Base-by-base conservation (phyloP, 768 basidiomycete genomes). In the Lentinus tigrinus region DNA sequence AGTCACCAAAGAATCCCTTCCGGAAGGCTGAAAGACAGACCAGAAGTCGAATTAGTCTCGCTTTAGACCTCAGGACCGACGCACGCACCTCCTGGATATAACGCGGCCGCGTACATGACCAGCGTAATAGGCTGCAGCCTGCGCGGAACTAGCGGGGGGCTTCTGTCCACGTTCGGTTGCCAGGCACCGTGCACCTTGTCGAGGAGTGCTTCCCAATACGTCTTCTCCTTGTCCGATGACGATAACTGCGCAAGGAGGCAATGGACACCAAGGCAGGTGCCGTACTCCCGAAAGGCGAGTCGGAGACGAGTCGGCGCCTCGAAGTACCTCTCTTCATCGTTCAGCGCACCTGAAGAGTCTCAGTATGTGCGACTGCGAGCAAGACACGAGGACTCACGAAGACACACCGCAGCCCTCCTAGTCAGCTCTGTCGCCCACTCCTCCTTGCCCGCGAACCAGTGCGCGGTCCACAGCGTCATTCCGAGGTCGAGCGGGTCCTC, bases 401-500 rank as follows among this genome's bases (percentile, higher is more conserved):
- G 64, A 55, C 59, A 62, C 11, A 36, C 31, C 19, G 54, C 46
- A 3, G 69, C 69, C 21, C 62, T 57, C 26, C 60, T 39, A 37
- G 61, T 51, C n/a, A 69, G 57, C 40, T 55, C 57, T 14, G 54
- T 64, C 8, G 66, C 69, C 69, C 66, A 67, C 34, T 54, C 57
- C 50, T 70, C 66, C 27, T 61, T 52, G n/a, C 59, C 65, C 17
- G 58, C 62, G 40, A 66, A 56, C 63, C 65, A 67, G 52, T 71
- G 69, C 17, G 63, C 65, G 1, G 62, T 69, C 72, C 70, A 72
- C 10, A 71, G 63, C 39, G 66, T 66, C 70, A 71, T 73, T 6
- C 69, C 70, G 1, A 70, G 56, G 50, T 72, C 69, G 40, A 72
- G 64, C n/a, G 70, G 63, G 58, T 70, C 69, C 43, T 58, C 61